Base-by-base conservation (phyloP, 2,329 filamentous ascomycete genomes). In the Calonectria henricotiae region DNA sequence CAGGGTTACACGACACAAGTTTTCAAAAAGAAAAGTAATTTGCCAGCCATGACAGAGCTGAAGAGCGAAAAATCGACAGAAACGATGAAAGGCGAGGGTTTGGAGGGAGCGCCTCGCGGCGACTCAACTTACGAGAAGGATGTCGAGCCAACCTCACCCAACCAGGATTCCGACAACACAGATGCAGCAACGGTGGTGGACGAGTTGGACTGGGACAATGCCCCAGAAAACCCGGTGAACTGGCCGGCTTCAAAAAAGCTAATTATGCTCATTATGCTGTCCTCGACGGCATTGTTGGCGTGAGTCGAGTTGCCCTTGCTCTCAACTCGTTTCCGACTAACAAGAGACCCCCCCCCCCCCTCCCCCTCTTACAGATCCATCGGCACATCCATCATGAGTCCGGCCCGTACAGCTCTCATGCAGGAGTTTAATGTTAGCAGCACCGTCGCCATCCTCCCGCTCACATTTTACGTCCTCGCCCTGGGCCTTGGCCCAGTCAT, bases 391-490 rank as follows among this genome's bases (percentile, higher is more conserved):
- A 85, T 90, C 70, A 85, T 89, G 76, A 87, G 86, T 35, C 83
- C 88, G 0, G 76, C 76, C 15, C 75, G 74, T 0, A 39, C 30
- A 1, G 32, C 87, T 4, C 77, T 92, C 6, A 86, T 86, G 80
- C 46, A 76, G 0, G 83, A 88, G 7, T 93, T 93, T 77, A 73
- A 83, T 51, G 84, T 91, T 13, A 85, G 84, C 15, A 83, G 84
- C 60, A 90, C 88, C 1, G 83, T 85, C 8, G 87, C 90, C 0
- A 82, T 92, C n/a, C 80, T 92, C 0, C 87, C 88, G 0, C 79
- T 92, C 0, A 87, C 90, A 0, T 78, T 91, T 6, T 93, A 90
- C 77, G 86, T 90, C 6, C 80, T 91, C 11, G 90, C 89, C 0
- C 83, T 92, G 0, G 89, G 83, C 3, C 82, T 91, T 17, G 90